A percentile compares a stretch with the other conserved stretches of the same genome.
phyloP scores from a whole-genome alignment of 345 rosid species.

The Boechera retrofracta region DNA sequence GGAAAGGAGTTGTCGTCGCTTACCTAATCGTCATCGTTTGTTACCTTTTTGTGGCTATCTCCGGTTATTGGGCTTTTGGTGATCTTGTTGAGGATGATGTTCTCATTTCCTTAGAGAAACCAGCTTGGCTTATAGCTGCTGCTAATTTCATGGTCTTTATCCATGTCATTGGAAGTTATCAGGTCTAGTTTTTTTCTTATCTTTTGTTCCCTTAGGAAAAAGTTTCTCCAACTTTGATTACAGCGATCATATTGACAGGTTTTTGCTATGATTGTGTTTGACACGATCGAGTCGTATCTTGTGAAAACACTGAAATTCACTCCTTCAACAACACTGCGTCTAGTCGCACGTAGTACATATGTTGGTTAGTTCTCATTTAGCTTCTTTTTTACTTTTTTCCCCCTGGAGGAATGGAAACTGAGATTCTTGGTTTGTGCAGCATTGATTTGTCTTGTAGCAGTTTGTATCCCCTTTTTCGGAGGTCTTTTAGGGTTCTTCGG shows the following conservation, averaged over 20 bases:
- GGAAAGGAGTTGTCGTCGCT: constrained; percentile 60
- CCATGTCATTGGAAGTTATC: constrained; percentile 66
- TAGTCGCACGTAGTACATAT: constrained; percentile 49
- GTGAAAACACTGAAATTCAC: constrained; percentile 42
- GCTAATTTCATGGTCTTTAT: constrained; percentile 59
- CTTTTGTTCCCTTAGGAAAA: neutral
- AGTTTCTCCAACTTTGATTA: neutral
- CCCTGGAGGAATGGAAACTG: neutral
- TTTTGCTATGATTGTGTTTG: constrained; percentile 60
- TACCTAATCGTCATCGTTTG: constrained; percentile 54
- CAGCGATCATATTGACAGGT: constrained; percentile 45
- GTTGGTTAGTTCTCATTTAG: constrained; percentile 47
- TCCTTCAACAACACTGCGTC: constrained; percentile 49
- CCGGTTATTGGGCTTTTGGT: constrained; percentile 64
- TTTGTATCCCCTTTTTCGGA: constrained; percentile 65
- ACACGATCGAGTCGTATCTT: constrained; percentile 51
- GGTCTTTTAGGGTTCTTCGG: constrained; percentile 66
- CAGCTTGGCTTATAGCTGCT: constrained; percentile 52
- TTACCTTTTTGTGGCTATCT: constrained; percentile 50
- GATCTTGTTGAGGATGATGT: constrained; percentile 54
- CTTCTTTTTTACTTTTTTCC: neutral
- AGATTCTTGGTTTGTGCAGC: constrained; percentile 42
- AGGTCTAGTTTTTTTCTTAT: constrained; percentile 41
- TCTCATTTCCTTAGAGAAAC: constrained; percentile 56
- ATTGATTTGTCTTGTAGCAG: constrained; percentile 55